Evolutionary conservation across 768 basidiomycete species (phyloP), one percentile per base, ranked within the genome.

Genomic region (Termitomyces sp.): DNA sequence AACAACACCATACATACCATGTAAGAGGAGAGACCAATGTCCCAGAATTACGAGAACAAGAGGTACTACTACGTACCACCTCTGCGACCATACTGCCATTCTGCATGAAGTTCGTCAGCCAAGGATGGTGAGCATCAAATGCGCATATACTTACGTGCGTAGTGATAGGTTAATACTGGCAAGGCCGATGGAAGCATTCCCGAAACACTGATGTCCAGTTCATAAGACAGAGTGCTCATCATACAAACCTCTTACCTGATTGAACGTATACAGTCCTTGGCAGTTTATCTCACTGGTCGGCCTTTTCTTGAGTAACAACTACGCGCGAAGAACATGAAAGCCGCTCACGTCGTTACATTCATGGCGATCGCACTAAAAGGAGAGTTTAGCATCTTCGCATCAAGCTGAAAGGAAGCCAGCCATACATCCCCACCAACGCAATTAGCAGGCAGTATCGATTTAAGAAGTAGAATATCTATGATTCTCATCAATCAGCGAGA

Each of bases 131-230:
- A 47, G 12, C 53, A 31, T 29, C 12, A 17, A 27, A 44, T 38
- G 19, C 12, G 49, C 32, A 53, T 17, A 54, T 53, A 25, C 82
- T 61, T 66, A 87, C 86, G 87, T 88, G 68, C 86, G 73, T 38
- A 89, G 70, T 2, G 83, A 85, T 10, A 89, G 76, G 64, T 89
- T 89, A 57, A 89, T 81, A 65, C 85, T 87, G 12, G 87, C 86
- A 4, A 88, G 73, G 25, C 87, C 87, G 41, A 88, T 81, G 21
- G 86, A 74, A 17, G 82, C 80, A 68, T 87, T 86, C 17, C 87
- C 87, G 53, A 82, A 76, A 46, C 75, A 71, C 75, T 80, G 27
- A 14, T 19, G 21, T 17, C 49, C 54, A 37, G 57, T 56, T 35
- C 31, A 57, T 25, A 31, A 37, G 3, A 32, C 11, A 50, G 4